phyloP scores from a whole-genome alignment of 2,329 filamentous ascomycete genomes.

The Fusarium zealandicum region DNA sequence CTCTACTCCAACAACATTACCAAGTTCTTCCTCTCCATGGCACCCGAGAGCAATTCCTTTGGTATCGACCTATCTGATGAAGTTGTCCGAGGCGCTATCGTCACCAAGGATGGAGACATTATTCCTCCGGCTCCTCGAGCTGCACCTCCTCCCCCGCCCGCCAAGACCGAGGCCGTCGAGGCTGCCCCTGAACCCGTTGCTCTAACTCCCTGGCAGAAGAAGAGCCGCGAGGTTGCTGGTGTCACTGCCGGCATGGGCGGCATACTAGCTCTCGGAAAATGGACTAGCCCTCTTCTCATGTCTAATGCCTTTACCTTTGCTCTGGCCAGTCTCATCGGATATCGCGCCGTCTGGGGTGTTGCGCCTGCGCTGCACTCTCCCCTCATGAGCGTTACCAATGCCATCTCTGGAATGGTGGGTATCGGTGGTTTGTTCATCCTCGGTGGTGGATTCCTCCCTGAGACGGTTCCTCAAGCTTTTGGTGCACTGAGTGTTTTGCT shows the following conservation, averaged over 20 bases:
- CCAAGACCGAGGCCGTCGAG: slow-evolving; percentile 53
- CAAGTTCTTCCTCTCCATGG: slow-evolving; percentile 84
- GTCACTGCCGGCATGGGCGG: slow-evolving; percentile 81
- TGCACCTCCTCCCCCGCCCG: slow-evolving; percentile 60
- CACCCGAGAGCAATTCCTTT: slow-evolving; percentile 78
- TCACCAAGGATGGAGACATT: slow-evolving; percentile 79
- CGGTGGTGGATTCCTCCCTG: slow-evolving; percentile 79
- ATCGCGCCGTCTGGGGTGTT: slow-evolving; percentile 89
- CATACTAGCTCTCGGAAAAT: slow-evolving; percentile 77
- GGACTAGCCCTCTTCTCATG: slow-evolving; percentile 87
- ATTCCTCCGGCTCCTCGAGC: slow-evolving; percentile 78
- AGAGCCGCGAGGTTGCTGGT: slow-evolving; percentile 74
- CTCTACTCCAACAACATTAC: slow-evolving; percentile 94
- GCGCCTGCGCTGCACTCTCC: slow-evolving; percentile 84
- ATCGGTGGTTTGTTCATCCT: slow-evolving; percentile 89
- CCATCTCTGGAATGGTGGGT: slow-evolving; percentile 91
- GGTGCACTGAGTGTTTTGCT: slow-evolving; percentile 82
- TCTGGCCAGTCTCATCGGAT: slow-evolving; percentile 84
- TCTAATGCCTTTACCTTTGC: slow-evolving; percentile 85
- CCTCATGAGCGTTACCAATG: slow-evolving; percentile 92
- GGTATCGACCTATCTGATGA: slow-evolving; percentile 83
- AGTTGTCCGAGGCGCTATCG: slow-evolving; percentile 84
- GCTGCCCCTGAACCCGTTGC: slow-evolving; percentile 62
- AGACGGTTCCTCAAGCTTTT: slow-evolving; percentile 79
- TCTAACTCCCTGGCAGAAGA: slow-evolving; percentile 83